Evolutionary conservation across 148 eudicot genomes (phyloP), one percentile per base, ranked within the genome.

Genomic region (Mesembryanthemum crystallinum): DNA sequence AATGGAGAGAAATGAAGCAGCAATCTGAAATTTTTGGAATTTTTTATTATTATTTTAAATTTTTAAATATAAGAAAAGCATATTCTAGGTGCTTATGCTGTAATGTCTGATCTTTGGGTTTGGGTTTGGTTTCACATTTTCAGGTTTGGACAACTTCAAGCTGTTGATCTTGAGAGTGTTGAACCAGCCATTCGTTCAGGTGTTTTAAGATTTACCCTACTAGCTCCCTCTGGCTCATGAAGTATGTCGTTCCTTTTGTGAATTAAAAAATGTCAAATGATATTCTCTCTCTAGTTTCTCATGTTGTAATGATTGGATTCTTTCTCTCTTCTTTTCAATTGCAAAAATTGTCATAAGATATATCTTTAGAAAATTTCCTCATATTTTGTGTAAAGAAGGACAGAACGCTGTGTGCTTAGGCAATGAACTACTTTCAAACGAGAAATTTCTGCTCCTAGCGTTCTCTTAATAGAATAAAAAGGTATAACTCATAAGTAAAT

Each of bases 91-190:
- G 30, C 72, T 67, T 55, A 64, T 54, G 39, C 52, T 35, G 9
- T 54, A 64, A 23, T 57, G 42, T 15, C 55, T 27, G 57, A 58
- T 39, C 21, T 75, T 60, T 37, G 30, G 8, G 57, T 21, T 75
- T 49, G 51, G 69, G 54, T 49, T 45, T 54, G 49, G 27, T 10
- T 33, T 71, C 59, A 27, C 15, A 32, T 52, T 55, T 67, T 77
- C 83, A 96, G 99, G 97, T 96, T 96, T 78, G 99, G 98, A 76
- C 96, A 96, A 81, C 98, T 96, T 84, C 99, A 91, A 81, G 88
- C 80, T 24, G 88, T 96, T 68, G 97, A 96, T 89, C 98, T 96
- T 64, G 83, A 88, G 79, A 92, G 93, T 67, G 64, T 96, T 80
- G 89, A 91, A 85, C 99, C 99, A 67, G 91, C 94, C 75, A 83